Evolutionary conservation across 23 red algal species (phyloP).

Genomic region (Gracilaria gracilis): DNA sequence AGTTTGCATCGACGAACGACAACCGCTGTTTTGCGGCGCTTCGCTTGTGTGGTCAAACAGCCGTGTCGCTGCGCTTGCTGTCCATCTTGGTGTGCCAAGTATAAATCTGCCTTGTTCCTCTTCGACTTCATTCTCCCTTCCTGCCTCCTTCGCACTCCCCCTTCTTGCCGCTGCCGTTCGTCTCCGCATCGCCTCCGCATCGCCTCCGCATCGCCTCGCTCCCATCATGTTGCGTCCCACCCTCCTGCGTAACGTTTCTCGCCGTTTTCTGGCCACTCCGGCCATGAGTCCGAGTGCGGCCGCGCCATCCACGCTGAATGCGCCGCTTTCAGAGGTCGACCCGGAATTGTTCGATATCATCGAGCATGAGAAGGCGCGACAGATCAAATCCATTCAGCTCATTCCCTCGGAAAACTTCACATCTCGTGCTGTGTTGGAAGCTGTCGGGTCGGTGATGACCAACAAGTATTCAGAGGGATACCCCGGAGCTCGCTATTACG

Average conservation of each 20-base stretch:
- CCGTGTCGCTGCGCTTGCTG: neutral
- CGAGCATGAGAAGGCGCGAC: slow-evolving; percentile 93
- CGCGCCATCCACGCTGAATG: slow-evolving; percentile 69
- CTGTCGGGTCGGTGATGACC: slow-evolving; percentile 95
- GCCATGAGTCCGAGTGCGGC: slow-evolving; percentile 46
- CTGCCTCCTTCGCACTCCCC: neutral
- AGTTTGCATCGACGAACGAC: slow-evolving; percentile 28
- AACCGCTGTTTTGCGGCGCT: slow-evolving; percentile 17
- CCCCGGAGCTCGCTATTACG: slow-evolving; percentile 96
- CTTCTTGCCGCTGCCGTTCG: neutral
- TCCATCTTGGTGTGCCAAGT: neutral
- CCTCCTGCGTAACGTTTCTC: slow-evolving; percentile 44
- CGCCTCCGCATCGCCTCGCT: neutral
- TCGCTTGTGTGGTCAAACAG: slow-evolving; percentile 13
- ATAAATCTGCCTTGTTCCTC: slow-evolving; percentile 18
- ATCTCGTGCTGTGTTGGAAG: slow-evolving; percentile 93
- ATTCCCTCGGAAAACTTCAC: slow-evolving; percentile 99
- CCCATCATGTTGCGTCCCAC: slow-evolving; percentile 51
- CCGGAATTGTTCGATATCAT: slow-evolving; percentile 92
- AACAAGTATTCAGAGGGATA: slow-evolving; percentile 99
- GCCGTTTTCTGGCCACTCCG: slow-evolving; percentile 63
- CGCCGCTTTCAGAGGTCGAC: slow-evolving; percentile 82
- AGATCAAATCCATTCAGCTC: slow-evolving; percentile 91
- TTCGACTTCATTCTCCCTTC: neutral
- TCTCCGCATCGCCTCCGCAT: too few species aligned